A percentile compares a stretch with the other conserved stretches of the same genome.
These are phyloP conservation scores for Trichaptum fuscoviolaceum DNA, from an alignment of 768 basidiomycete species.

Conservation along the genomic window DNA sequence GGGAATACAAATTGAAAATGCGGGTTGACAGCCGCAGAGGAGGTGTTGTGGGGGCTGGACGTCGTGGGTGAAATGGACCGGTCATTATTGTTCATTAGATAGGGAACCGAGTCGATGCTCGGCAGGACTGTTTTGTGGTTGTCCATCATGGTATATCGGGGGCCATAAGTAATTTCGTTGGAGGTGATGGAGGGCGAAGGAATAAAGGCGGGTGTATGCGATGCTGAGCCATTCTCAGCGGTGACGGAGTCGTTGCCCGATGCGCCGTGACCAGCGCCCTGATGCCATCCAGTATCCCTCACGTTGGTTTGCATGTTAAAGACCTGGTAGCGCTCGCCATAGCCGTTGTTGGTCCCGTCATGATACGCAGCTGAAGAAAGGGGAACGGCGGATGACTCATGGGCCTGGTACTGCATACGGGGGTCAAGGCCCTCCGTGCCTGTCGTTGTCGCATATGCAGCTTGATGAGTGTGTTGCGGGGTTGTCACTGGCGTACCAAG, in stretches of 20 bases:
- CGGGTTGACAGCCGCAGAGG: constrained; percentile 43
- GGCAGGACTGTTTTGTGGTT: constrained; percentile 53
- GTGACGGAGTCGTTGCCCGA: constrained; percentile 38
- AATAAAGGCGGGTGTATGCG: constrained; percentile 47
- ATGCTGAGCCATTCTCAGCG: constrained; percentile 36
- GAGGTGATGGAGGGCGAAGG: constrained; percentile 55
- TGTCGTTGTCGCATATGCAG: neutral
- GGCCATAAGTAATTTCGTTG: constrained; percentile 41
- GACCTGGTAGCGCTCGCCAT: neutral
- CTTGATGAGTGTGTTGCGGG: neutral
- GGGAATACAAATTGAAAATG: constrained; percentile 64
- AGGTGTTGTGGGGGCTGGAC: constrained; percentile 54
- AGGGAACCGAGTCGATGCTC: constrained; percentile 48
- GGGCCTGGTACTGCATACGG: constrained; percentile 4
- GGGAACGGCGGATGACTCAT: neutral
- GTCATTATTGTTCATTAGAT: constrained; percentile 53
- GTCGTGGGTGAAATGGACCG: constrained; percentile 68
- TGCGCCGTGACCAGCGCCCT: constrained; percentile 19
- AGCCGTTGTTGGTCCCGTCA: constrained; percentile 33
- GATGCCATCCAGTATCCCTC: neutral
- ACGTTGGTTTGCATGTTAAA: neutral
- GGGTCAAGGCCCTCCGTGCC: neutral
- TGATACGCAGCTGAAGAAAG: constrained; percentile 3
- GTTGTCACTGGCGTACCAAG: neutral
- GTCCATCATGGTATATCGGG: constrained; percentile 40